These are phyloP conservation scores for Talaromyces sp. DNA, from an alignment of 2,329 filamentous ascomycete species.

Conservation along the genomic window DNA sequence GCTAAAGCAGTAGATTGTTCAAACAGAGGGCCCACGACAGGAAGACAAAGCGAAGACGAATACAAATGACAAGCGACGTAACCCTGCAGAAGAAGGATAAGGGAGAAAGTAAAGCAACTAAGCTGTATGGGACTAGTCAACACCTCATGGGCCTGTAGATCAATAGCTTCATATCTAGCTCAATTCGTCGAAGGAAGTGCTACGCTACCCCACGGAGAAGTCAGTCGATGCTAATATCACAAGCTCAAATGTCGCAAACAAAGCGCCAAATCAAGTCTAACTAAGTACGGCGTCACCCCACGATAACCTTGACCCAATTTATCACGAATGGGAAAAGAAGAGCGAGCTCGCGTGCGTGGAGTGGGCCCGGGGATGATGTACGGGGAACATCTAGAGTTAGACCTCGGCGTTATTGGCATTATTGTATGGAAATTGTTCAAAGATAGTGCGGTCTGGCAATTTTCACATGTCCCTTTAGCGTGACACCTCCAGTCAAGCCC, in stretches of 20 bases:
- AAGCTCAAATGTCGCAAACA: background rate
- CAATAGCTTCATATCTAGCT: constrained; percentile 14
- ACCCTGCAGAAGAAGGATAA: constrained; percentile 11
- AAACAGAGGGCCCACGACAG: constrained; percentile 2
- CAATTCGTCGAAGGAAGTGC: constrained; percentile 9
- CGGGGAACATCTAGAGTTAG: background rate
- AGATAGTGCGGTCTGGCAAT: background rate
- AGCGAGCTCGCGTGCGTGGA: background rate
- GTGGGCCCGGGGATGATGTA: constrained; percentile 6
- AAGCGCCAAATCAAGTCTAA: background rate
- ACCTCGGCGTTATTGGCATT: constrained; percentile 10
- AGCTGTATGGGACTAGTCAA: constrained; percentile 8
- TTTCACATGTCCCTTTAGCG: background rate
- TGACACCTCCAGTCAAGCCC: background rate
- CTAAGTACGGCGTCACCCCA: background rate
- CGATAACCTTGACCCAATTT: background rate
- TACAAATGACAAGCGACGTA: constrained; percentile 6
- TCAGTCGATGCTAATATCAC: constrained; percentile 11
- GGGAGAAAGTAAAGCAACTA: constrained; percentile 14
- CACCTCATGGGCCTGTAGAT: constrained; percentile 8
- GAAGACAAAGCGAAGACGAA: constrained; percentile 1
- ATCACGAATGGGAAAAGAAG: background rate
- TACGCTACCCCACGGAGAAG: constrained; percentile 17
- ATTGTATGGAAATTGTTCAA: background rate
- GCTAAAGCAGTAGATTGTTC: constrained; percentile 1